Percentiles rank a stretch among this genome's conserved stretches.
phyloP scores from a whole-genome alignment of 345 rosid species.

The Populus pruinosa region DNA sequence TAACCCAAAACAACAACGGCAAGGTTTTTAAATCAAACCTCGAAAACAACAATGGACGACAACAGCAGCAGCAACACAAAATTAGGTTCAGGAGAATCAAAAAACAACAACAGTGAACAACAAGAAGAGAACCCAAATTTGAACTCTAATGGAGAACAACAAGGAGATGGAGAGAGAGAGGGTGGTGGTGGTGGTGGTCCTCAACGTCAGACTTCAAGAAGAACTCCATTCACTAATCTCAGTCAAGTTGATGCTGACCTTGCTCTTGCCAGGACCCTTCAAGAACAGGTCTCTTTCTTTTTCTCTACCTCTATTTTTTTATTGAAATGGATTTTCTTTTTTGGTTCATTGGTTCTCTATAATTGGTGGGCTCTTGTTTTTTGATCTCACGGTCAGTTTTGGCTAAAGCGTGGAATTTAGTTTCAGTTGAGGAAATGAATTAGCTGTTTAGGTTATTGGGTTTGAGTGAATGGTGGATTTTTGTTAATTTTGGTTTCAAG shows the following conservation, averaged over 20 bases:
- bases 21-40: not conserved
- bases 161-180: slow-evolving; percentile 17
- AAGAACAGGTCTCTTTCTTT: slow-evolving; percentile 63
- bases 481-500: not conserved
- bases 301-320: not conserved
- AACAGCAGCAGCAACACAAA: not conserved
- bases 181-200: slow-evolving; percentile 21
- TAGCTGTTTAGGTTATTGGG: not conserved
- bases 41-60: slow-evolving; percentile 31
- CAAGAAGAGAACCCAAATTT: slow-evolving; percentile 34
- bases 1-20: not conserved
- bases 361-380: not conserved
- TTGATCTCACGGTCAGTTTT: not conserved
- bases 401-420: not conserved
- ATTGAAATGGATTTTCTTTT: not conserved
- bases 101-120: slow-evolving; percentile 22
- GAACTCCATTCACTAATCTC: slow-evolving; percentile 78
- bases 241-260: slow-evolving; percentile 91
- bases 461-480: not conserved
- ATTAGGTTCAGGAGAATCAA: slow-evolving; percentile 17
- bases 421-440: not conserved
- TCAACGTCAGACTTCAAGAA: slow-evolving; percentile 33
- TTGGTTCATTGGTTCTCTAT: not conserved
- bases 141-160: slow-evolving; percentile 6
- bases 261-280: slow-evolving; percentile 86